Conservation (phyloP, 768 basidiomycete species). For the Clitopilus passeckerianus region DNA sequence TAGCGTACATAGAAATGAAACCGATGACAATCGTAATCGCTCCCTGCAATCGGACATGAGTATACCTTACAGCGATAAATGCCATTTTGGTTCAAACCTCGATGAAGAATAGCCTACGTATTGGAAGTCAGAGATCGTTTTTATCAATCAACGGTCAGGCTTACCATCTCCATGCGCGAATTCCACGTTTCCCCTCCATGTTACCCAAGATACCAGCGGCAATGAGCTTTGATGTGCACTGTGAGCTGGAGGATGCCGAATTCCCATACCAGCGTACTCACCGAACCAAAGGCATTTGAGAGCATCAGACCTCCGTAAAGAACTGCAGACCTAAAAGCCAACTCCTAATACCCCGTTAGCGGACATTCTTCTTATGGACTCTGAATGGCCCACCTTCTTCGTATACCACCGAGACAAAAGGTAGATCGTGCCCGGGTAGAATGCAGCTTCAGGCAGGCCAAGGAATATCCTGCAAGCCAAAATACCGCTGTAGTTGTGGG, state of each 20-base stretch:
- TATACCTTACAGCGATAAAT: background rate
- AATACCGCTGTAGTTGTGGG: conserved; percentile 49
- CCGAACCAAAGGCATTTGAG: conserved; percentile 65
- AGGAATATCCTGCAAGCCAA: conserved; percentile 55
- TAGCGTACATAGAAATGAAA: conserved; percentile 43
- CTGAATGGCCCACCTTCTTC: conserved; percentile 34
- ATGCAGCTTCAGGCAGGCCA: conserved; percentile 62
- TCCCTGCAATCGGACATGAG: conserved; percentile 34
- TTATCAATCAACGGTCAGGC: background rate
- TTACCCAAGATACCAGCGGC: conserved; percentile 69
- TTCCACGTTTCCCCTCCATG: conserved; percentile 66
- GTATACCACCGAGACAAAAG: conserved; percentile 54
- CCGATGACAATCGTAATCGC: conserved; percentile 59
- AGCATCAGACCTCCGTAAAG: conserved; percentile 56
- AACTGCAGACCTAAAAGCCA: conserved; percentile 60
- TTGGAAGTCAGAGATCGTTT: background rate
- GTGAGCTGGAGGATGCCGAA: background rate
- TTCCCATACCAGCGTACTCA: conserved; percentile 21
- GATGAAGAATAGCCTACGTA: conserved; percentile 63
- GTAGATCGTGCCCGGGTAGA: conserved; percentile 54
- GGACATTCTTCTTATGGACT: background rate
- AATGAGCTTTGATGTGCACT: conserved; percentile 38
- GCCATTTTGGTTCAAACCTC: conserved; percentile 33
- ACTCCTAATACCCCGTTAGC: conserved; percentile 36
- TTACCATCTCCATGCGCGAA: conserved; percentile 69